Evolutionary conservation across 2,329 filamentous ascomycete species (phyloP).

Genomic region (Lecanicillium sp.): DNA sequence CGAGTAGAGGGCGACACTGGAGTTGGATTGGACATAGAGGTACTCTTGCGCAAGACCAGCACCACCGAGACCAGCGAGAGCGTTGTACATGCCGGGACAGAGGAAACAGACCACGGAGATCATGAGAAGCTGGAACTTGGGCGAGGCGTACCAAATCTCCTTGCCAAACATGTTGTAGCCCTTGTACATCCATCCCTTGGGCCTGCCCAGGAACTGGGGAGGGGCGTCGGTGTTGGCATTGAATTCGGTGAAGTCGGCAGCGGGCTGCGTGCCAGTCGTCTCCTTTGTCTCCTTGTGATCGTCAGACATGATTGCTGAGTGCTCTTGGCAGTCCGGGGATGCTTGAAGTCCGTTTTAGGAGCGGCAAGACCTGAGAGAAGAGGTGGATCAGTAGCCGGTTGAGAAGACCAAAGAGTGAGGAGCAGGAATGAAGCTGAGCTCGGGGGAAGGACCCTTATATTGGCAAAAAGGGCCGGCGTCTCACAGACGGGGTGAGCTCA

Average conservation of each 20-base stretch:
- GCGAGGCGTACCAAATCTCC: slow-evolving; percentile 65
- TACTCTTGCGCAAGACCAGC: slow-evolving; percentile 38
- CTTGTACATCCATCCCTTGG: slow-evolving; percentile 61
- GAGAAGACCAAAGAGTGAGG: slow-evolving; percentile 1
- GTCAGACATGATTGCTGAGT: slow-evolving; percentile 6
- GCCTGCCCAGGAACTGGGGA: slow-evolving; percentile 22
- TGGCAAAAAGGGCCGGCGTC: neutral
- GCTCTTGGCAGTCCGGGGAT: slow-evolving; percentile 8
- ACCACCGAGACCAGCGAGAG: slow-evolving; percentile 57
- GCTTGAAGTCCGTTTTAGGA: too few species aligned
- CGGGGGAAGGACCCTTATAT: slow-evolving; percentile 9
- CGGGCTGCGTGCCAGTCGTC: too few species aligned
- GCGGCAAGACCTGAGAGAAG: slow-evolving; percentile 2
- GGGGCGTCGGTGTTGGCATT: slow-evolving; percentile 9
- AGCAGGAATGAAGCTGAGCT: neutral
- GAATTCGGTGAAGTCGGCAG: slow-evolving; percentile 7
- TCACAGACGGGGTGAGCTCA: slow-evolving; percentile 1
- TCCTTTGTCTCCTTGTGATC: slow-evolving; percentile 7
- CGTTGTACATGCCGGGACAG: slow-evolving; percentile 68
- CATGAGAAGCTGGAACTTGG: slow-evolving; percentile 62
- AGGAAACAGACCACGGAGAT: slow-evolving; percentile 51
- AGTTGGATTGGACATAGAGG: slow-evolving; percentile 17
- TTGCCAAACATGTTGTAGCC: slow-evolving; percentile 44
- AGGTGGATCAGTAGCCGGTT: slow-evolving; percentile 1
- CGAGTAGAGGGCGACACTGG: slow-evolving; percentile 63